Base-by-base conservation (phyloP, 768 basidiomycete species). In the Trametes cingulata region DNA sequence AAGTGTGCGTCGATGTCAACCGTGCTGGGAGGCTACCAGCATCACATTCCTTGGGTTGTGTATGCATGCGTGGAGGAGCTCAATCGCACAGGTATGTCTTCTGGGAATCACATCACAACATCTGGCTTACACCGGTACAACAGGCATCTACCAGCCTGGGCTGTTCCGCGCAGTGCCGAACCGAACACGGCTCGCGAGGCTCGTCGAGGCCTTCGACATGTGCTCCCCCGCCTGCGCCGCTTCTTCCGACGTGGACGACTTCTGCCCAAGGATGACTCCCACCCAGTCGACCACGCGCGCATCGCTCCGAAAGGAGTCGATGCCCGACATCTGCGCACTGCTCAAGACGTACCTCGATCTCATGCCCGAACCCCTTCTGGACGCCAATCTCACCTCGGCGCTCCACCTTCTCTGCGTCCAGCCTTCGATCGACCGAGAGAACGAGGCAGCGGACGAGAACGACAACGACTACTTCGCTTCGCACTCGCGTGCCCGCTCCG, bases 311-410 rank as follows among this genome's bases (percentile, higher is more conserved):
- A 67, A 69, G 6, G 77, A 79, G 62, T 61, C 72, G 0, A 79
- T 76, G 62, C 72, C 79, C 1, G 76, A 80, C 58, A 70, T 82
- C 40, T 77, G 78, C 65, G 78, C 79, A 0, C 70, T 82, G 36
- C 66, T 85, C 24, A 76, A 78, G 13, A 74, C 76, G 1, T 85
- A 78, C 61, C 73, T 85, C 53, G 75, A 76, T 17, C 74, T 77
- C 52, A 73, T 85, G 7, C 80, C 83, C 1, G 69, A 71, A 48
- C 77, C 83, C 0, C 70, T 85, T 22, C 64, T 85, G 47, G 77
- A 79, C 50, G 67, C 74, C 2, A 69, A 68, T 1, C 68, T 82
- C 15, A 77, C 77, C 58, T 63, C 72, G 0, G 76, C 79, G 0
- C 76, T 83, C 52, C 75, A 68, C 72, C 0, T 76, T 75, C 47